Base-by-base conservation (phyloP, 805 yeast species). In the Nakazawaea anatomiae region DNA sequence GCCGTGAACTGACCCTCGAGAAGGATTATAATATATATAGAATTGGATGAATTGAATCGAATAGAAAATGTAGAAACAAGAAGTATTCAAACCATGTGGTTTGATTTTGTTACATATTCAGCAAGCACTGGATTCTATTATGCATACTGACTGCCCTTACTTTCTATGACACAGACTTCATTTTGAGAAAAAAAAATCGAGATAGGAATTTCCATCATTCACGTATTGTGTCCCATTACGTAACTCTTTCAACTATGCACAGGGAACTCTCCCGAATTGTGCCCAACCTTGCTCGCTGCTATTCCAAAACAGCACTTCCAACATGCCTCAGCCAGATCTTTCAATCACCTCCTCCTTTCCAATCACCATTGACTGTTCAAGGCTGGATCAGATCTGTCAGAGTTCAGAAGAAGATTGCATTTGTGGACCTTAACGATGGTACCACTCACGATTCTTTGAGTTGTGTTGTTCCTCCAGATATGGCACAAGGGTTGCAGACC, bases 371-470 rank as follows among this genome's bases (percentile, higher is more conserved):
- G 6, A 66, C 72, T 2, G 73, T 87, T 5, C 70, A 74, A 30
- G 99, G 98, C 1, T 84, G 89, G 84, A 77, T 94, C 27, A 80
- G 80, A 50, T 76, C 90, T 0, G 78, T 89, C 1, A 76, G 97
- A 46, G 65, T 75, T 7, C 77, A 89, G 62, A 90, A 90, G 61
- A 85, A 83, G 49, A 74, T 87, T 4, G 86, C 89, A 0, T 94
- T 94, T 65, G 69, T 90, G 4, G 96, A 89, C 59, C 56, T 94
- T 9, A 68, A 77, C 2, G 98, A 94, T 63, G 98, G 98, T 0
- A 75, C 94, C 0, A 69, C 79, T 1, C 68, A 75, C 34, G 55
- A 69, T 31, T 73, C 77, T 12, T 61, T 91, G 52, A 79, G 76
- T 59, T 76, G 89, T 51, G 81, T 83, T 0, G 66, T 83, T 4